Evolutionary conservation across 2,329 filamentous ascomycete species (phyloP).

Genomic region (Decorospora gaudefroyi): DNA sequence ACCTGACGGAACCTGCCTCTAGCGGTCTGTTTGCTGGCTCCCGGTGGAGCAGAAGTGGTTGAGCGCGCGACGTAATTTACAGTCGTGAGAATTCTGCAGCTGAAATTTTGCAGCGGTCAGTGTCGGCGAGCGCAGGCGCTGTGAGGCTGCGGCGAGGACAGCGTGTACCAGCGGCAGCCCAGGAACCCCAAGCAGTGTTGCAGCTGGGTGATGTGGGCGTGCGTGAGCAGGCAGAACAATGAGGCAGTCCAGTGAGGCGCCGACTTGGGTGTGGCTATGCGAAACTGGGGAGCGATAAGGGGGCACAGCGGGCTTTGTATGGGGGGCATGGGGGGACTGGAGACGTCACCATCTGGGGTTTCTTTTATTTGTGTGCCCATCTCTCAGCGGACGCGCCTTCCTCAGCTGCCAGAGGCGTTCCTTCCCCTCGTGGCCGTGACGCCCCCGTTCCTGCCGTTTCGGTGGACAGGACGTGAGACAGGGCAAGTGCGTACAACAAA

Average conservation of each 20-base stretch:
- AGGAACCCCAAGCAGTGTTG: constrained; percentile 15
- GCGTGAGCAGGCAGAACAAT: constrained; percentile 16
- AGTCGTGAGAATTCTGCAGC: constrained; percentile 25
- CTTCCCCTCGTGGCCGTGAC: constrained; percentile 1
- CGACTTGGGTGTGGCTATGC: constrained; percentile 18
- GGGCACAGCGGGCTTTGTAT: constrained; percentile 9
- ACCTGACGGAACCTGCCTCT: constrained; percentile 23
- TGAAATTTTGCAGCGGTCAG: constrained; percentile 32
- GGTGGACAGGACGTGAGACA: constrained; percentile 14
- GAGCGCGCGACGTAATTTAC: constrained; percentile 21
- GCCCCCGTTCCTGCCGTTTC: constrained; percentile 8
- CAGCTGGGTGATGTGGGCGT: constrained; percentile 11
- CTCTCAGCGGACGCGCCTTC: constrained; percentile 3
- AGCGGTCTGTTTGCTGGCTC: constrained; percentile 9
- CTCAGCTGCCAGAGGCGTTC: constrained; percentile 5
- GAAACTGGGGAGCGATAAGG: constrained; percentile 15
- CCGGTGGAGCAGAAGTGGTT: constrained; percentile 22
- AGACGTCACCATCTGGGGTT: constrained; percentile 22
- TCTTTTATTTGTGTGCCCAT: constrained; percentile 9
- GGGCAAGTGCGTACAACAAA: constrained; percentile 13
- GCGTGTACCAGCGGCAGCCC: constrained; percentile 15
- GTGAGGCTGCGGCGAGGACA: constrained; percentile 25
- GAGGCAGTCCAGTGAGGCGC: constrained; percentile 19
- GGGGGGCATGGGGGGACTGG: constrained; percentile 5
- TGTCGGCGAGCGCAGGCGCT: constrained; percentile 24